A percentile compares a stretch with the other conserved stretches of the same genome.
Conservation (phyloP, 2,329 filamentous ascomycete genomes). For the Aureobasidium sp. region DNA sequence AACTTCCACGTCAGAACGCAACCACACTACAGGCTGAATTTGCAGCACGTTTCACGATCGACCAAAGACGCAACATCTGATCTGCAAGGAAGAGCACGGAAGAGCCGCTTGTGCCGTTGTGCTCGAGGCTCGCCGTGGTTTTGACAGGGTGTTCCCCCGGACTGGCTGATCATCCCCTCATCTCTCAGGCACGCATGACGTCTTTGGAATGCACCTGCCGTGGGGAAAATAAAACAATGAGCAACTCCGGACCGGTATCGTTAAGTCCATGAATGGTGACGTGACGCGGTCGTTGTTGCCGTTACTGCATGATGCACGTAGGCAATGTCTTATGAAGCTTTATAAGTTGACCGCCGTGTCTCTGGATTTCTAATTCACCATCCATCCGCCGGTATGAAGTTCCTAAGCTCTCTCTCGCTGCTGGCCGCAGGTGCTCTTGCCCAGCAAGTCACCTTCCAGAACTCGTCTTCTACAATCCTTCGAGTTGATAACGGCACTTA, state of each 20-base stretch:
- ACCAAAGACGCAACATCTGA: not conserved
- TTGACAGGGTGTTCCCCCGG: slow-evolving; percentile 8
- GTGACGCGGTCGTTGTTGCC: not conserved
- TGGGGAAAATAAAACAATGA: not conserved
- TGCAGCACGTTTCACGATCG: slow-evolving; percentile 3
- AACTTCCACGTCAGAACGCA: not conserved
- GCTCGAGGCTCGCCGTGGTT: not conserved
- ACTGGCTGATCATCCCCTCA: not conserved
- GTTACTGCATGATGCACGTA: not conserved
- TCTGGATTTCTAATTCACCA: not conserved
- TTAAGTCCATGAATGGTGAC: not conserved
- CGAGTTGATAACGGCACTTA: slow-evolving; percentile 43
- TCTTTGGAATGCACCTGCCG: not conserved
- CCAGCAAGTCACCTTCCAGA: slow-evolving; percentile 23
- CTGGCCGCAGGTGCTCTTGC: slow-evolving; percentile 14
- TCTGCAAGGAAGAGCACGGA: slow-evolving; percentile 4
- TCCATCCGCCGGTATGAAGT: slow-evolving; percentile 11
- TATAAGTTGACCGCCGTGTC: not conserved
- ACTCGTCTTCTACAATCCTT: slow-evolving; percentile 29
- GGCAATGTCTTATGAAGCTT: not conserved
- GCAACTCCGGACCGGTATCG: not conserved
- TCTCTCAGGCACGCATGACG: not conserved
- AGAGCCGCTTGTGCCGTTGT: not conserved
- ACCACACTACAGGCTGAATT: not conserved
- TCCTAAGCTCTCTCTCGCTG: not conserved